A percentile compares a stretch with the other conserved stretches of the same genome.
These are phyloP conservation scores for Nannizzia gypsea DNA, from an alignment of 2,329 filamentous ascomycete species.

Conservation along the genomic window DNA sequence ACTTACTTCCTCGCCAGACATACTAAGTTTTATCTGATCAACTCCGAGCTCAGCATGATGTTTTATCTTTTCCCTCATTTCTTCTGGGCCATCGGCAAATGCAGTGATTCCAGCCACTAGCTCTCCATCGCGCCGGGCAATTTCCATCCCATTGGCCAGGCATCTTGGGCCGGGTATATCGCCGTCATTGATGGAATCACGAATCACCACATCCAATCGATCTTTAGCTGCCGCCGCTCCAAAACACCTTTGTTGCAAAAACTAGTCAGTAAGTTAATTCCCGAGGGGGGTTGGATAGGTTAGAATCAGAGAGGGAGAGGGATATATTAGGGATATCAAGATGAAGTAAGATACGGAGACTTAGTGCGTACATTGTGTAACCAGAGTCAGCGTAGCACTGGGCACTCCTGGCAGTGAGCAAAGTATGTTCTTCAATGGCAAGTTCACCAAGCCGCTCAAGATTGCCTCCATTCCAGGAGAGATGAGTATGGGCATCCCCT, in stretches of 20 bases:
- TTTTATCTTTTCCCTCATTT: slow-evolving; percentile 32
- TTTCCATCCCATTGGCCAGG: slow-evolving; percentile 40
- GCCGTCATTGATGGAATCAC: slow-evolving; percentile 40
- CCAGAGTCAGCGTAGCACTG: slow-evolving; percentile 39
- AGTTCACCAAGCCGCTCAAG: slow-evolving; percentile 33
- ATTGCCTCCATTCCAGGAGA: slow-evolving; percentile 39
- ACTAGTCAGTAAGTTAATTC: neutral
- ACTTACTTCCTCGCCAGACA: slow-evolving; percentile 29
- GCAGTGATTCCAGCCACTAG: slow-evolving; percentile 34
- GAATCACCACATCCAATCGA: slow-evolving; percentile 36
- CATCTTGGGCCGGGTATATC: slow-evolving; percentile 39
- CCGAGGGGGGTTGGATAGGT: neutral
- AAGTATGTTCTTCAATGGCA: slow-evolving; percentile 38
- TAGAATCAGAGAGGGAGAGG: neutral
- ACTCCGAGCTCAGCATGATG: slow-evolving; percentile 29
- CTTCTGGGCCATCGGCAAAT: slow-evolving; percentile 31
- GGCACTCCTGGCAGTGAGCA: slow-evolving; percentile 35
- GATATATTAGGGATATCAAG: neutral
- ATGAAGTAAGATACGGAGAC: neutral
- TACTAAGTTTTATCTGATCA: slow-evolving; percentile 36
- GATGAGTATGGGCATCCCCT: slow-evolving; percentile 40
- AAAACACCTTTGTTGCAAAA: slow-evolving; percentile 27
- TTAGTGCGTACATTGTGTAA: slow-evolving; percentile 35
- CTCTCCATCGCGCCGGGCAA: slow-evolving; percentile 36
- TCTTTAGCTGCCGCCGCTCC: slow-evolving; percentile 39